Evolutionary conservation across 2,329 filamentous ascomycete genomes (phyloP).

Genomic region (Coniochaeta prunicola): DNA sequence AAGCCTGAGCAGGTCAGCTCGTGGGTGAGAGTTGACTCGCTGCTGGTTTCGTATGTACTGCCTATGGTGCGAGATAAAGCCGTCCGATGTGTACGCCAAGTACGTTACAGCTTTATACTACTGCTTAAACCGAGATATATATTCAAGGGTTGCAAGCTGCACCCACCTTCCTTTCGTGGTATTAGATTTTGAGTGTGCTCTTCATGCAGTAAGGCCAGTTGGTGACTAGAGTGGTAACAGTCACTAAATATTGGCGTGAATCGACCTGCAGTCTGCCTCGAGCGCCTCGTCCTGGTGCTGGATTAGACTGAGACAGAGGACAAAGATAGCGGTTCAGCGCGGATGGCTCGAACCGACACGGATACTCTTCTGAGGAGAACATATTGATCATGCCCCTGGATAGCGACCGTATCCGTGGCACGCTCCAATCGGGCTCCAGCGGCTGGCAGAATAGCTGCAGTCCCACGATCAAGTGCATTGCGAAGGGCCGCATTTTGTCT

Average conservation of each 20-base stretch:
- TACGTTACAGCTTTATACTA: background rate
- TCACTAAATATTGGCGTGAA: background rate
- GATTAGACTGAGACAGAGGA: background rate
- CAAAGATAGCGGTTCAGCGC: background rate
- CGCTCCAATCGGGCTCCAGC: background rate
- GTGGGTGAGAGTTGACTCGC: background rate
- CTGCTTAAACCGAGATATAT: background rate
- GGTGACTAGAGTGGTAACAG: background rate
- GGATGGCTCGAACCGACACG: background rate
- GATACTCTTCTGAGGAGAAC: background rate
- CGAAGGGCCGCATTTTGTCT: background rate
- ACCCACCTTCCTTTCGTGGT: background rate
- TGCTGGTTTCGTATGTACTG: background rate
- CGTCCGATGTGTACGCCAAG: background rate
- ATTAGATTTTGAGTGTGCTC: background rate
- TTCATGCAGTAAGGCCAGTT: background rate
- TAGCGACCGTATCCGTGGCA: too few relatives aligned
- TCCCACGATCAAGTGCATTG: background rate
- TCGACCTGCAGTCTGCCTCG: background rate
- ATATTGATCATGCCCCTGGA: background rate
- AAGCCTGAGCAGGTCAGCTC: background rate
- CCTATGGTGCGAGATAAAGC: background rate
- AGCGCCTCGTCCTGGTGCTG: background rate
- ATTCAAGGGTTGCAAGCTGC: background rate
- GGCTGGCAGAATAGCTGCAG: background rate